These are phyloP conservation scores for Aspergillus saccharolyticus DNA, from an alignment of 495 filamentous ascomycete genomes.

Conservation along the genomic window DNA sequence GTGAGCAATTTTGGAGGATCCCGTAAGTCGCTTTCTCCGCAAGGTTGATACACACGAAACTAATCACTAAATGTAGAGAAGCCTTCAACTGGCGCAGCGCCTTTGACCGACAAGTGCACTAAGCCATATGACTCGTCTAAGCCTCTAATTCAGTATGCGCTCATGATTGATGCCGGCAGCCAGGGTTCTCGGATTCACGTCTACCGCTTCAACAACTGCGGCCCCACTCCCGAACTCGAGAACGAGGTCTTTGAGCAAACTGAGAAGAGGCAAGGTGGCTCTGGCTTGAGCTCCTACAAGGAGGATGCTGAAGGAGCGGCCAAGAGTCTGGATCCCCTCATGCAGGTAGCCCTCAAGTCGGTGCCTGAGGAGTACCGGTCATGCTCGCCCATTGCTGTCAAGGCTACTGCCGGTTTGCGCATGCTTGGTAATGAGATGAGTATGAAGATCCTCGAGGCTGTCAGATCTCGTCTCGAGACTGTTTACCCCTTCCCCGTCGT, in stretches of 20 bases:
- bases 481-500: conserved; percentile 92
- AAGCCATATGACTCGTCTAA: conserved; percentile 78
- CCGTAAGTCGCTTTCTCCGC: conserved; percentile 26
- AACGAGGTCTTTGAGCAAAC: conserved; percentile 88
- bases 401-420: conserved; percentile 91
- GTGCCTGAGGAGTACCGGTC: conserved; percentile 82
- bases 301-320: conserved; percentile 82
- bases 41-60: background rate
- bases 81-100: conserved; percentile 19
- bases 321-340: conserved; percentile 77
- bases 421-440: conserved; percentile 78
- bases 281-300: conserved; percentile 82
- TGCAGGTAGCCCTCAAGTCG: conserved; percentile 74
- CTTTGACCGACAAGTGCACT: conserved; percentile 57
- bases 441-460: conserved; percentile 76
- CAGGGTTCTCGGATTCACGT: conserved; percentile 97
- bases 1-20: conserved; percentile 30
- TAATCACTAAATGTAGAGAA: conserved; percentile 19
- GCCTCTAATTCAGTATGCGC: conserved; percentile 91
- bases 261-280: conserved; percentile 65
- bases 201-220: conserved; percentile 99
- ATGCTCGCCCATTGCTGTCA: conserved; percentile 90
- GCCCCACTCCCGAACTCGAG: conserved; percentile 89
- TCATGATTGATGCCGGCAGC: conserved; percentile 98
- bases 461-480: conserved; percentile 78